Evolutionary conservation across 2,329 filamentous ascomycete species (phyloP), one percentile per base, ranked within the genome.

Genomic region (Penicillium fuscoglaucum): DNA sequence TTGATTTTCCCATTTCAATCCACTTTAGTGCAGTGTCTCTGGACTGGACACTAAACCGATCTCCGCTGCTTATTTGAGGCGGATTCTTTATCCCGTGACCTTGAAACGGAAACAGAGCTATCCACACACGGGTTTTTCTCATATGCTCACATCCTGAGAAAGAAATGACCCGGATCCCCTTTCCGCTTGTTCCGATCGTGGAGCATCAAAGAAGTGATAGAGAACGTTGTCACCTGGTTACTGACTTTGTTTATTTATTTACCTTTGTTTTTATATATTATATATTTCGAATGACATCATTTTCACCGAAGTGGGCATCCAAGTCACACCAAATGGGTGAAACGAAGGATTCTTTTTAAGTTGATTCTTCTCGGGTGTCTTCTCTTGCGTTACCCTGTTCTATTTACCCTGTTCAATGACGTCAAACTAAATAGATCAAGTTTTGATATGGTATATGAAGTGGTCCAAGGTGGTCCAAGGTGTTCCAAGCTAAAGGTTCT

Each of bases 21-120:
- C 50, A 57, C 50, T 46, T 33, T 50, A 17, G 19, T 31, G 24
- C 13, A 19, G 24, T 51, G 24, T 6, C 15, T n/a, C 15, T 28
- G 13, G 40, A n/a, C 28, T 24, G 6, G 7, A 51, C 37, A 52
- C 49, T 57, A 52, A 52, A 39, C 21, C 43, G 55, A 58, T 58
- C 55, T 58, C 37, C 43, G 44, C 49, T 45, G 48, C 44, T 54
- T 57, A 57, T 48, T 48, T 57, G 35, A 47, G 37, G 35, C 55
- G 50, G 55, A 48, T 17, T 35, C 43, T 29, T 53, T 54, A 26
- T 57, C 49, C 41, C 15, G 4, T 33, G 44, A 49, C 31, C 24
- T 39, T n/a, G 43, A 39, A 19, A 29, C 6, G 17, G 28, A 33
- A 45, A 26, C 17, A 52, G 40, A 56, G 39, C 47, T 44, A 52